Evolutionary conservation across 1,139 yeast species (phyloP).

Genomic region (Yamadazyma sp.): DNA sequence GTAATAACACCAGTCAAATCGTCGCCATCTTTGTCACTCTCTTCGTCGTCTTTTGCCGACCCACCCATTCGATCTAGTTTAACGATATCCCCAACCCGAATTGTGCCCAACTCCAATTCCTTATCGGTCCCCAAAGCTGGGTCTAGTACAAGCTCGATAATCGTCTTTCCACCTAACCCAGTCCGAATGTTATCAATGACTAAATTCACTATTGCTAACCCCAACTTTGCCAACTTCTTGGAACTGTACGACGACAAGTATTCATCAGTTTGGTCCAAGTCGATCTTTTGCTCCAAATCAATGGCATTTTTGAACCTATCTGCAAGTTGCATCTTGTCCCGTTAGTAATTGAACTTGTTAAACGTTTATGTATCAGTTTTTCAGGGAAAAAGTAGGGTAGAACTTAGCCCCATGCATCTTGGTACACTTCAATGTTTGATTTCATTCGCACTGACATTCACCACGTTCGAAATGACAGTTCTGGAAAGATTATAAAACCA

Average conservation of each 20-base stretch:
- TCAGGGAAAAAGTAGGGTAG: slow-evolving; percentile 19
- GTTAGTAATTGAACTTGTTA: slow-evolving; percentile 8
- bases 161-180: slow-evolving; percentile 77
- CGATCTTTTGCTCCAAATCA: slow-evolving; percentile 58
- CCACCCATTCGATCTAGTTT: slow-evolving; percentile 40
- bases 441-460: slow-evolving; percentile 12
- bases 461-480: slow-evolving; percentile 6
- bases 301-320: slow-evolving; percentile 52
- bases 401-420: slow-evolving; percentile 16
- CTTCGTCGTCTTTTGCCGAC: slow-evolving; percentile 15
- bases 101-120: slow-evolving; percentile 55
- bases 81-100: slow-evolving; percentile 80
- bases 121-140: slow-evolving; percentile 44
- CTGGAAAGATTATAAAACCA: not conserved
- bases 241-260: slow-evolving; percentile 57
- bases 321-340: slow-evolving; percentile 25
- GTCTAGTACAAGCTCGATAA: slow-evolving; percentile 67
- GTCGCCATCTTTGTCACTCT: slow-evolving; percentile 22
- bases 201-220: slow-evolving; percentile 74
- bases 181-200: slow-evolving; percentile 60
- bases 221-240: slow-evolving; percentile 63
- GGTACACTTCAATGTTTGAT: slow-evolving; percentile 13
- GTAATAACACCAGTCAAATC: slow-evolving; percentile 61
- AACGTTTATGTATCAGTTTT: slow-evolving; percentile 29
- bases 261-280: slow-evolving; percentile 51